A percentile compares a stretch with the other conserved stretches of the same genome.
Conservation (phyloP, 2,329 filamentous ascomycete species). For the Escovopsis weberi region DNA sequence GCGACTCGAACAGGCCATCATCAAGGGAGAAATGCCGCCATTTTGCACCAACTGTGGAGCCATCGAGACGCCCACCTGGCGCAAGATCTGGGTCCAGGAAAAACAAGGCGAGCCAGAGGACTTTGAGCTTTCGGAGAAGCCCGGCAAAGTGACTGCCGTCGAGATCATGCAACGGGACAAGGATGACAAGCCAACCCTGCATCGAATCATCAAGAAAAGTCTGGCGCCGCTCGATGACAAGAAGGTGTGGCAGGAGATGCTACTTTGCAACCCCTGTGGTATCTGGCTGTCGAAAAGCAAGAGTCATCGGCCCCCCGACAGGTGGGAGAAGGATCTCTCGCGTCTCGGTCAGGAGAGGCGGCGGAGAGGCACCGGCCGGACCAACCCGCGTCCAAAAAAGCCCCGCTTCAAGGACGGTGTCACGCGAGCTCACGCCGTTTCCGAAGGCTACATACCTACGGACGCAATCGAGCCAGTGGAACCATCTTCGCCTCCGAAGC, state of each 20-base stretch:
- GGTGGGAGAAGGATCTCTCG: conserved; percentile 58
- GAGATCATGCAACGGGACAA: conserved; percentile 49
- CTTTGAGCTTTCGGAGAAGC: conserved; percentile 59
- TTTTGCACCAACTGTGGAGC: conserved; percentile 89
- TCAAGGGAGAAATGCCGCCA: conserved; percentile 69
- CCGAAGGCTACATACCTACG: conserved; percentile 39
- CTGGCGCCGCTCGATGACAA: conserved; percentile 48
- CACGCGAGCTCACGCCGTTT: conserved; percentile 29
- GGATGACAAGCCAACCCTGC: conserved; percentile 46
- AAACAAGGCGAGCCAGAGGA: conserved; percentile 50
- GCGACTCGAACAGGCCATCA: conserved; percentile 47
- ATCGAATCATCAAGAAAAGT: conserved; percentile 67
- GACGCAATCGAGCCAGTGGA: conserved; percentile 37
- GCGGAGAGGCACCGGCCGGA: conserved; percentile 30
- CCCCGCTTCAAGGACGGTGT: conserved; percentile 31
- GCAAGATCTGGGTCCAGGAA: conserved; percentile 76
- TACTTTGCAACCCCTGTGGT: conserved; percentile 90
- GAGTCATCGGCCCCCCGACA: conserved; percentile 64
- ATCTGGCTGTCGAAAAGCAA: conserved; percentile 89
- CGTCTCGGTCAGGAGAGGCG: conserved; percentile 36
- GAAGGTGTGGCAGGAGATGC: conserved; percentile 51
- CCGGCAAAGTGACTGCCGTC: conserved; percentile 61
- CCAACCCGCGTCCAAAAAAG: conserved; percentile 31
- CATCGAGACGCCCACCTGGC: conserved; percentile 93
- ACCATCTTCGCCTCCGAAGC: conserved; percentile 17